Percentiles rank a stretch among this genome's conserved stretches.
Conservation (phyloP, 208 protist species). For the Acanthamoeba lenticulata region DNA sequence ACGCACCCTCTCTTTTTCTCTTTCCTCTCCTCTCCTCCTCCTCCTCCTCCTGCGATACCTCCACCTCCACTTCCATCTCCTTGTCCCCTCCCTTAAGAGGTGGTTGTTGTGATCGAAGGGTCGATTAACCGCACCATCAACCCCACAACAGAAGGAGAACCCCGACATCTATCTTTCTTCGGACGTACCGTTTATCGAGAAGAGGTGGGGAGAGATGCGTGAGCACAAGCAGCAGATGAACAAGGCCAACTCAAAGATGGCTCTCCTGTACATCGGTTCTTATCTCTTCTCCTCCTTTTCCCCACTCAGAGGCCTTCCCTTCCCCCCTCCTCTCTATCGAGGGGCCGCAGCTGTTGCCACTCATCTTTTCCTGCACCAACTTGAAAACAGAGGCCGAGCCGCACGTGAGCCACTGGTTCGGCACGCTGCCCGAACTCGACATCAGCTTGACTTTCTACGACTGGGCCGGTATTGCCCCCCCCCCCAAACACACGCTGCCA, state of each 20-base stretch:
- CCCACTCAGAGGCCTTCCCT: no score
- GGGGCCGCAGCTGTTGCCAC: no score
- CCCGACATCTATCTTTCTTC: neutral
- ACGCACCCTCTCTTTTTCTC: no score
- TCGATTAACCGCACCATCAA: no score
- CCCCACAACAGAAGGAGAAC: neutral
- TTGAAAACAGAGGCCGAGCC: neutral
- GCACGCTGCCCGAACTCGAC: neutral
- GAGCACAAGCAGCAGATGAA: neutral
- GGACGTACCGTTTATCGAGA: neutral
- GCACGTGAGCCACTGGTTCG: neutral
- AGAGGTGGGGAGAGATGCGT: neutral
- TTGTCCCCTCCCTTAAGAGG: no score
- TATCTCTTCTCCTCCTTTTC: no score
- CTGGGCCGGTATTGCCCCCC: neutral
- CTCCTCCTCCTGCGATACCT: neutral
- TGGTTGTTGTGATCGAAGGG: no score
- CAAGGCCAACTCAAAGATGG: constrained; percentile 16
- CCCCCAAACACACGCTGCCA: neutral
- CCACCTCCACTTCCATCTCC: neutral
- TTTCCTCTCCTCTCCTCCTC: no score
- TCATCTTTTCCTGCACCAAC: neutral
- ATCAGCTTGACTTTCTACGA: constrained; percentile 7
- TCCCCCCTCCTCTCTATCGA: no score
- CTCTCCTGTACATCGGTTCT: neutral